Conservation (phyloP, 164 flowering plant species). For the Chloranthus sessilifolius region DNA sequence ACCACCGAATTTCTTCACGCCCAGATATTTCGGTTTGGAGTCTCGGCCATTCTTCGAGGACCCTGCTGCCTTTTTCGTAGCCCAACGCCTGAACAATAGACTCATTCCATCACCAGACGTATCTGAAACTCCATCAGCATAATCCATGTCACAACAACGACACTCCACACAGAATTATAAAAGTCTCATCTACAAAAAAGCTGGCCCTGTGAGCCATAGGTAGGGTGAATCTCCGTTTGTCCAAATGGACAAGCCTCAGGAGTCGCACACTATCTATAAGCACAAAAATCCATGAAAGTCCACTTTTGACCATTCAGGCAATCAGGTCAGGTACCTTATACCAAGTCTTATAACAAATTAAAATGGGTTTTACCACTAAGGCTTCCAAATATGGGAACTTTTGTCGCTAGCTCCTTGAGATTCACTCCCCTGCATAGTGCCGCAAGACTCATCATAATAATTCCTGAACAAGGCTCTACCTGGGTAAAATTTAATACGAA, state of each 20-base stretch:
- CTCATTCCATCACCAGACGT: constrained; percentile 59
- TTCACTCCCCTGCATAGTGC: constrained; percentile 41
- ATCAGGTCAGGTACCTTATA: too few species aligned
- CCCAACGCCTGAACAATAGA: constrained; percentile 83
- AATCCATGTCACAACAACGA: not conserved
- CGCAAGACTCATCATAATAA: constrained; percentile 38
- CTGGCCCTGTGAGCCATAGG: too few species aligned
- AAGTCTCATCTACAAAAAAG: not conserved
- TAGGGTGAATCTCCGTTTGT: too few species aligned
- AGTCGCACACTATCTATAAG: not conserved
- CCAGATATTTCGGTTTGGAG: constrained; percentile 84
- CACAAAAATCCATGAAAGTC: not conserved
- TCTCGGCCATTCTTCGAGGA: constrained; percentile 97
- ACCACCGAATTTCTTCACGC: constrained; percentile 98
- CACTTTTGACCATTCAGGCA: not conserved
- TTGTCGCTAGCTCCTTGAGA: constrained; percentile 46
- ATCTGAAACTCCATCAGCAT: constrained; percentile 25
- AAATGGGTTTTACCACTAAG: constrained; percentile 27
- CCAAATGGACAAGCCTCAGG: too few species aligned
- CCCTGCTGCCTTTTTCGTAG: constrained; percentile 90
- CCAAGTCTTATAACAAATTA: too few species aligned
- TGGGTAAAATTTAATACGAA: too few species aligned
- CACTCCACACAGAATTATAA: not conserved
- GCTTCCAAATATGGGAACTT: constrained; percentile 40
- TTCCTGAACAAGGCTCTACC: constrained; percentile 2